Evolutionary conservation across 169 alveolate species (phyloP), one percentile per base, ranked within the genome.

Genomic region (Eimeria maxima): DNA sequence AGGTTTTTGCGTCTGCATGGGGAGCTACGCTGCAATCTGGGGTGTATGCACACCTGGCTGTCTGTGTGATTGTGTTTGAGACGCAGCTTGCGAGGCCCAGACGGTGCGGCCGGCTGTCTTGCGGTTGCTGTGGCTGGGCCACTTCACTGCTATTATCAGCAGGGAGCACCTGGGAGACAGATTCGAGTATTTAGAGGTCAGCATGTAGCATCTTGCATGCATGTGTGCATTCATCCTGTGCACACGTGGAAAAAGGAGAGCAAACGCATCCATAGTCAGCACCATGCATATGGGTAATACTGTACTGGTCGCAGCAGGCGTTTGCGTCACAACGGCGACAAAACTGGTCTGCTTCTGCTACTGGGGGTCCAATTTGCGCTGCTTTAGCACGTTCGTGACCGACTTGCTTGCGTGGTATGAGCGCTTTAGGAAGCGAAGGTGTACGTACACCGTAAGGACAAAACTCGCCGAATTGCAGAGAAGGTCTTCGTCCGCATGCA

Each of bases 401-500:
- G 50, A 5, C 22, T 29, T 71, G 50, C 42, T 71, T n/a, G 47
- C 3, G 24, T 71, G 69, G n/a, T 73, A 29, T 33, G 57, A 55
- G 55, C 10, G 69, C 44, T 78, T 65, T 50, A 78, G 89, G 89
- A 78, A n/a, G 11, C 76, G 74, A 83, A 83, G 74, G 91, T 55
- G 91, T 83, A 83, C 74, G 91, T 55, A 83, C 91, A 83, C 91
- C 91, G 74, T 47, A 83, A 83, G 76, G 91, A 83, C 74, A 83
- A 83, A 53, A 55, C 76, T 6, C 91, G 91, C 57, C 74, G 91
- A 27, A 83, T 83, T 29, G 91, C 29, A 27, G 91, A 83, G 13
- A 83, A 83, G 76, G 76, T 42, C 57, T 53, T 83, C 57, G 91
- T 83, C 27, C 91, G 91, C 74, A 83, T 83, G 53, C 91, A 83